Percentiles rank a stretch among this genome's conserved stretches.
These are phyloP conservation scores for Parathielavia hyrcaniae DNA, from an alignment of 495 filamentous ascomycete genomes.

Conservation along the genomic window DNA sequence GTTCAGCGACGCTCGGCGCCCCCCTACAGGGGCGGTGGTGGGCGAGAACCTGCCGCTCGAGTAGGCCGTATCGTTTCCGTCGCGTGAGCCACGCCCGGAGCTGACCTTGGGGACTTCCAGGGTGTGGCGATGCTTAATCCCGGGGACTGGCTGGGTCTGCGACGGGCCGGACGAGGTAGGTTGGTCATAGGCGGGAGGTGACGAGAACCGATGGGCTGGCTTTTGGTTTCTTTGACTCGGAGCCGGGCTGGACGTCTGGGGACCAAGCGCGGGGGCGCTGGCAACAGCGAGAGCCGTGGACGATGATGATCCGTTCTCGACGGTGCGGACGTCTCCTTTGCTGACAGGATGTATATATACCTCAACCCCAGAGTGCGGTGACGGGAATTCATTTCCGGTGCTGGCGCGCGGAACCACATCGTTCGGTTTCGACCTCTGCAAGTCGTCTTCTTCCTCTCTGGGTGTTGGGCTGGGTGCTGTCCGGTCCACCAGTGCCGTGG, in stretches of 20 bases:
- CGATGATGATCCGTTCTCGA: constrained; percentile 26
- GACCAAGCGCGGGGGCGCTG: constrained; percentile 34
- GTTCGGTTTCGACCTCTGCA: constrained; percentile 5
- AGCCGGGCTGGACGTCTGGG: constrained; percentile 40
- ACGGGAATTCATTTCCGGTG: constrained; percentile 11
- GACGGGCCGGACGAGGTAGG: constrained; percentile 41
- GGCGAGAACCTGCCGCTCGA: constrained; percentile 83
- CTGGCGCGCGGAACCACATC: constrained; percentile 17
- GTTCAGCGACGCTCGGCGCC: constrained; percentile 72
- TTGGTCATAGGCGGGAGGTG: constrained; percentile 55
- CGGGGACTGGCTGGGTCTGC: constrained; percentile 40
- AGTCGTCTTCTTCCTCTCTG: constrained; percentile 8
- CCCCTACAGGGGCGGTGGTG: constrained; percentile 47
- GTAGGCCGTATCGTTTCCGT: constrained; percentile 58
- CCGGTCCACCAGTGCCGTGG: constrained; percentile 23
- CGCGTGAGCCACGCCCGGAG: constrained; percentile 45
- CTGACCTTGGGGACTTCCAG: constrained; percentile 70
- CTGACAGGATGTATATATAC: constrained; percentile 30
- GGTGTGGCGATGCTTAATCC: constrained; percentile 78
- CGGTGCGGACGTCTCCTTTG: constrained; percentile 29
- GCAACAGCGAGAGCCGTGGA: constrained; percentile 14
- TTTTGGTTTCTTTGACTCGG: constrained; percentile 36
- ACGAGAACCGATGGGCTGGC: constrained; percentile 63
- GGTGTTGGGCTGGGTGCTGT: constrained; percentile 13
- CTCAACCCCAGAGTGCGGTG: constrained; percentile 20